phyloP scores from a whole-genome alignment of 2,329 filamentous ascomycete species.

The Setomelanomma holmii region DNA sequence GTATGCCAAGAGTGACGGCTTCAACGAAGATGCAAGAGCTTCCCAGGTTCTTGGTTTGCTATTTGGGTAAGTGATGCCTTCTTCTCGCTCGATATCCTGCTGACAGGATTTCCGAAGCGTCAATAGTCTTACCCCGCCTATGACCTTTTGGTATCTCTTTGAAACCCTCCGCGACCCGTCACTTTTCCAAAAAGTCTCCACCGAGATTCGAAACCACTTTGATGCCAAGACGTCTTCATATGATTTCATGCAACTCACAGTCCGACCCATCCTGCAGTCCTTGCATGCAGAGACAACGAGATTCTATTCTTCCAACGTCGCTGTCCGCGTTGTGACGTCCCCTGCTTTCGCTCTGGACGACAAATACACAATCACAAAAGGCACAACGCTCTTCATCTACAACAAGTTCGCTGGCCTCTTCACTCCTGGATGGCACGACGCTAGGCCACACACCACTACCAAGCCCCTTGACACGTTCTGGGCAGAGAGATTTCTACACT shows the following conservation, averaged over 20 bases:
- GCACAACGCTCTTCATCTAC: slow-evolving; percentile 16
- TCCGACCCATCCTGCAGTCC: slow-evolving; percentile 20
- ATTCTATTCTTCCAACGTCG: slow-evolving; percentile 12
- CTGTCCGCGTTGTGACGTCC: slow-evolving; percentile 8
- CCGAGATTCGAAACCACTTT: slow-evolving; percentile 1
- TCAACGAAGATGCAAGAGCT: slow-evolving; percentile 14
- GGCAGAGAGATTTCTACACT: slow-evolving; percentile 17
- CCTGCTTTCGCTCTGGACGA: slow-evolving; percentile 16
- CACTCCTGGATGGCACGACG: slow-evolving; percentile 4
- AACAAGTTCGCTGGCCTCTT: slow-evolving; percentile 14
- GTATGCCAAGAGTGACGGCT: slow-evolving; percentile 17
- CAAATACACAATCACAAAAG: slow-evolving; percentile 14
- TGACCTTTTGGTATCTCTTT: slow-evolving; percentile 26
- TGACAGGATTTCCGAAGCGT: neutral
- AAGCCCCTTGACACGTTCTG: slow-evolving; percentile 17
- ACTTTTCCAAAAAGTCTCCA: neutral
- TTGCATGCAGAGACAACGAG: slow-evolving; percentile 21
- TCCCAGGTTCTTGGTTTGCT: slow-evolving; percentile 22
- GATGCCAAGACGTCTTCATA: neutral
- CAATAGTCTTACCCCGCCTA: slow-evolving; percentile 18
- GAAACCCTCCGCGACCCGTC: slow-evolving; percentile 11
- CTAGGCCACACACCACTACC: slow-evolving; percentile 1
- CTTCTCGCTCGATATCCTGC: neutral
- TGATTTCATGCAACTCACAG: slow-evolving; percentile 18
- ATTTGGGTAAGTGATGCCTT: slow-evolving; percentile 7